A percentile compares a stretch with the other conserved stretches of the same genome.
phyloP scores from a whole-genome alignment of 371 early-diverging fungal genomes.

The Umbelopsis sp. region DNA sequence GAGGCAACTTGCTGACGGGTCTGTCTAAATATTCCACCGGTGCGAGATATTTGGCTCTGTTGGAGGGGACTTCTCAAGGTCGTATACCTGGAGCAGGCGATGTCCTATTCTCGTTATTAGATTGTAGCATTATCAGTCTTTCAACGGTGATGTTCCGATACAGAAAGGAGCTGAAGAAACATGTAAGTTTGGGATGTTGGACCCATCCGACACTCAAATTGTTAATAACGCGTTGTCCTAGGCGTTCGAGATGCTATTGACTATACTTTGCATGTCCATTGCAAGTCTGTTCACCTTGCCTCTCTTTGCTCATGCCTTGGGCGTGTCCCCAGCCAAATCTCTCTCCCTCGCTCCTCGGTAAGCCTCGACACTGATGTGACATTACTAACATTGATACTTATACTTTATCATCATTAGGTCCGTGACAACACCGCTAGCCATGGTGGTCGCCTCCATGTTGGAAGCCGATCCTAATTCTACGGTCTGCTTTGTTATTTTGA shows the following conservation, averaged over 20 bases:
- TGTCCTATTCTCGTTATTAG: constrained; percentile 32
- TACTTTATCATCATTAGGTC: constrained; percentile 18
- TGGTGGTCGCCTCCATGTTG: constrained; percentile 33
- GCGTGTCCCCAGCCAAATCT: constrained; percentile 27
- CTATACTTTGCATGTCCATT: constrained; percentile 27
- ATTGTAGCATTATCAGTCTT: constrained; percentile 36
- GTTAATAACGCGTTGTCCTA: not conserved
- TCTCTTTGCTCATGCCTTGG: constrained; percentile 35
- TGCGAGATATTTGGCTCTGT: constrained; percentile 16
- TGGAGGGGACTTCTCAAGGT: constrained; percentile 19
- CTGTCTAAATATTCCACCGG: constrained; percentile 18
- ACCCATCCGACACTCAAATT: not conserved
- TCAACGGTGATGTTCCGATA: constrained; percentile 35
- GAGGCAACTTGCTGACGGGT: constrained; percentile 20
- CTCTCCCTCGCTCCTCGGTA: constrained; percentile 30
- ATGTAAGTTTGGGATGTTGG: constrained; percentile 16
- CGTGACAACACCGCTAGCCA: constrained; percentile 43
- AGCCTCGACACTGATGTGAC: not conserved
- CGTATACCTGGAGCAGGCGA: constrained; percentile 34
- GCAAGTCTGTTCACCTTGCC: constrained; percentile 38
- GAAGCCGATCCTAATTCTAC: constrained; percentile 33
- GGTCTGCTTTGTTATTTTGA: constrained; percentile 34
- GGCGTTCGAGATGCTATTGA: constrained; percentile 21
- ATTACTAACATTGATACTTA: too few relatives aligned
- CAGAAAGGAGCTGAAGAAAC: constrained; percentile 22